These are phyloP conservation scores for Talaromyces albobiverticillius DNA, from an alignment of 2,329 filamentous ascomycete species.

Conservation along the genomic window DNA sequence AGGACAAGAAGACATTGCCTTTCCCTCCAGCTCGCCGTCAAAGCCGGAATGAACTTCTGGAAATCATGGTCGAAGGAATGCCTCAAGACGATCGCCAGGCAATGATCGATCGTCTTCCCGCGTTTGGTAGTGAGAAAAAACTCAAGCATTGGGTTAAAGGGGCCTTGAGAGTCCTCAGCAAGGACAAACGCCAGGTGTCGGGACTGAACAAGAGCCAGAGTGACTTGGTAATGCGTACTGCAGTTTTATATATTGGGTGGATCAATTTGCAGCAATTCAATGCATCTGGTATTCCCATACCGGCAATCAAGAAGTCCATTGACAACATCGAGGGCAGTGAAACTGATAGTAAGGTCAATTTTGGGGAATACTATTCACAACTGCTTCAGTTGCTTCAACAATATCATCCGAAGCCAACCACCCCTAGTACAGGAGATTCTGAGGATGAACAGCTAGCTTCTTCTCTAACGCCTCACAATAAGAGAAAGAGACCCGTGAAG, in stretches of 20 bases:
- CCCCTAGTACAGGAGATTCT: constrained; percentile 3
- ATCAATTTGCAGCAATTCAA: constrained; percentile 7
- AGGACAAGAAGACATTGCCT: background rate
- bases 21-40: background rate
- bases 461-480: constrained; percentile 42
- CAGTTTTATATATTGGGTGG: constrained; percentile 13
- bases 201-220: background rate
- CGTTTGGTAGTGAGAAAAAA: background rate
- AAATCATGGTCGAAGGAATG: constrained; percentile 7
- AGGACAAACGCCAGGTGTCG: background rate
- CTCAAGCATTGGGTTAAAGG: constrained; percentile 2
- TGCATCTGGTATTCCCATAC: constrained; percentile 1
- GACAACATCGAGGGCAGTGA: background rate
- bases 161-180: constrained; percentile 1
- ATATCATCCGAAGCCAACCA: background rate
- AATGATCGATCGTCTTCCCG: background rate
- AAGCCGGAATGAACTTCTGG: constrained; percentile 2
- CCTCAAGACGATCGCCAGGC: background rate
- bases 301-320: background rate
- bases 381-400: constrained; percentile 7
- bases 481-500: constrained; percentile 46
- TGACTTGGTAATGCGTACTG: background rate
- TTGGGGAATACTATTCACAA: background rate
- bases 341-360: background rate
- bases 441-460: constrained; percentile 21